Evolutionary conservation across 768 basidiomycete species (phyloP).

Genomic region (Lyophyllum decastes): DNA sequence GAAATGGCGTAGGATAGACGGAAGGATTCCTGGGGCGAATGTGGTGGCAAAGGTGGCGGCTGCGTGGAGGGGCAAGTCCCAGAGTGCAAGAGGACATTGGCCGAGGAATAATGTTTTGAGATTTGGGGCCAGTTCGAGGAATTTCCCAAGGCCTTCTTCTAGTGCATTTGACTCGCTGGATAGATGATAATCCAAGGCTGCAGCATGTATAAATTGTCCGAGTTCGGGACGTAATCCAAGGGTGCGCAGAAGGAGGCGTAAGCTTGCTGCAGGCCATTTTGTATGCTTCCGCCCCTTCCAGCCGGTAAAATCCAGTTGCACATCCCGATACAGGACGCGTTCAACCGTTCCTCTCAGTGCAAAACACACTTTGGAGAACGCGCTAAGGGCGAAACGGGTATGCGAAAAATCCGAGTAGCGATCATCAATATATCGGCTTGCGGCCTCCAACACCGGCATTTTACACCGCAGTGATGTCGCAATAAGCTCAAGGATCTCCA

Average conservation of each 20-base stretch:
- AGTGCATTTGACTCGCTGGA: constrained; percentile 20
- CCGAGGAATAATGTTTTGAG: constrained; percentile 26
- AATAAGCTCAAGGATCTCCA: constrained; percentile 29
- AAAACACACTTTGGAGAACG: constrained; percentile 23
- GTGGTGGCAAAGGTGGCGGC: constrained; percentile 27
- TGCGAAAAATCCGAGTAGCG: constrained; percentile 27
- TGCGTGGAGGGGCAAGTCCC: constrained; percentile 22
- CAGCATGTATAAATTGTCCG: constrained; percentile 18
- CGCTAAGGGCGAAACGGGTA: constrained; percentile 25
- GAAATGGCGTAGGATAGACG: constrained; percentile 24
- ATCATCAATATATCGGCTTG: constrained; percentile 27
- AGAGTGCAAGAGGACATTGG: constrained; percentile 28
- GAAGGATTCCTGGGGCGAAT: constrained; percentile 27
- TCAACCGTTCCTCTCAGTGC: constrained; percentile 22
- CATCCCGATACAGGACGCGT: constrained; percentile 28
- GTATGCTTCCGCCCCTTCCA: constrained; percentile 33
- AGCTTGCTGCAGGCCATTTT: constrained; percentile 26
- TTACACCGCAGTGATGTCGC: constrained; percentile 23
- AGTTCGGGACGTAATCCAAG: constrained; percentile 26
- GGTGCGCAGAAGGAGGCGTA: constrained; percentile 26
- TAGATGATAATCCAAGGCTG: constrained; percentile 27
- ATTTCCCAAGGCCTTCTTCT: constrained; percentile 23
- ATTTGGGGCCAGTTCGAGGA: constrained; percentile 23
- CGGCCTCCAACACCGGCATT: constrained; percentile 17
- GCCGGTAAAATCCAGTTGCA: constrained; percentile 29